Conservation (phyloP, 1,139 yeast species). For the Blastobotrys ciferrii region DNA sequence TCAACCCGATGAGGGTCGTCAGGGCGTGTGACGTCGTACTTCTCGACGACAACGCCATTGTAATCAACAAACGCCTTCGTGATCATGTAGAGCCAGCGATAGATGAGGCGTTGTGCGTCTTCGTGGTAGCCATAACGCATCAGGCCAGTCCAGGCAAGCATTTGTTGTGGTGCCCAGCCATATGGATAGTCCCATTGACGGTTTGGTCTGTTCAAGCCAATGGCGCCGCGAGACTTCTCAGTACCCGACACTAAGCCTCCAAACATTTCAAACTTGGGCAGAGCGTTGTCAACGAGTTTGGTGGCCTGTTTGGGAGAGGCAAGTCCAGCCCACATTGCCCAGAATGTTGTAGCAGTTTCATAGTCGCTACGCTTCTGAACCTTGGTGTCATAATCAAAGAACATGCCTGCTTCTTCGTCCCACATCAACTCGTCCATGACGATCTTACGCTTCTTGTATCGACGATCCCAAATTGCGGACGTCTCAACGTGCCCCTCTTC, state of each 20-base stretch:
- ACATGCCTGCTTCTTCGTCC: slow-evolving; percentile 78
- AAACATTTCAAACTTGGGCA: slow-evolving; percentile 73
- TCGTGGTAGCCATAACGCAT: slow-evolving; percentile 66
- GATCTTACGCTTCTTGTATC: slow-evolving; percentile 54
- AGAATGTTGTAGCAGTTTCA: slow-evolving; percentile 87
- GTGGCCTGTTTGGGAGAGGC: slow-evolving; percentile 77
- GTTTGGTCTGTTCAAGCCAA: slow-evolving; percentile 69
- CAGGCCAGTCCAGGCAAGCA: slow-evolving; percentile 89
- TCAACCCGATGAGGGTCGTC: slow-evolving; percentile 88
- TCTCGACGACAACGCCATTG: slow-evolving; percentile 94
- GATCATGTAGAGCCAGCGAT: slow-evolving; percentile 87
- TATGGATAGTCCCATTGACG: slow-evolving; percentile 98
- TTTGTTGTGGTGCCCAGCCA: slow-evolving; percentile 99
- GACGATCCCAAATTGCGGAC: slow-evolving; percentile 56
- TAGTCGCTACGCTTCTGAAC: slow-evolving; percentile 56
- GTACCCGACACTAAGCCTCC: slow-evolving; percentile 95
- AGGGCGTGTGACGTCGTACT: slow-evolving; percentile 83
- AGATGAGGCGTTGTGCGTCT: slow-evolving; percentile 68
- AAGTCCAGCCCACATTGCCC: slow-evolving; percentile 87
- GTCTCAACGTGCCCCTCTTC: slow-evolving; percentile 47
- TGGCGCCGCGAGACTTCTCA: slow-evolving; percentile 67
- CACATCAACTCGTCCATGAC: slow-evolving; percentile 72
- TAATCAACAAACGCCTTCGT: slow-evolving; percentile 90
- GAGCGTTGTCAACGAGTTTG: slow-evolving; percentile 53
- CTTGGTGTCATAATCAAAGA: slow-evolving; percentile 79